Conservation (phyloP, 2,329 filamentous ascomycete species). For the Aureobasidium uvarum region DNA sequence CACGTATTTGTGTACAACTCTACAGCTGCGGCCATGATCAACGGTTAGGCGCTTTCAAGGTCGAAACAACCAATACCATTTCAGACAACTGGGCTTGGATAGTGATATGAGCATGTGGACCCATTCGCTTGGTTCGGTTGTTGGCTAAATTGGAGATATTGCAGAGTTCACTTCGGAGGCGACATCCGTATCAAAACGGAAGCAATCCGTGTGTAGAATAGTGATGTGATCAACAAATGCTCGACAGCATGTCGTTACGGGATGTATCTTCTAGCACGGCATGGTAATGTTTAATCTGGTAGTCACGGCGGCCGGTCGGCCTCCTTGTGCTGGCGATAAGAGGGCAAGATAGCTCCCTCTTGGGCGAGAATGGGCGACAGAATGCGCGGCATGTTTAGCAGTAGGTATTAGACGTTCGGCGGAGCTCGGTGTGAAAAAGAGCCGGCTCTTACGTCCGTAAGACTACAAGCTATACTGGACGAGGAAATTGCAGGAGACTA, state of each 20-base stretch:
- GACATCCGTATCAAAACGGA: background rate
- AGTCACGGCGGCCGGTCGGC: slow-evolving; percentile 6
- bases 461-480: background rate
- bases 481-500: slow-evolving; percentile 16
- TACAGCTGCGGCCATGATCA: slow-evolving; percentile 9
- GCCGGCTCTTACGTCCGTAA: slow-evolving; percentile 17
- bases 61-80: background rate
- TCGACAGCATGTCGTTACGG: background rate
- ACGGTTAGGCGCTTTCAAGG: slow-evolving; percentile 7
- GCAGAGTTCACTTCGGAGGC: background rate
- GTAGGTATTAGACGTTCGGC: slow-evolving; percentile 9
- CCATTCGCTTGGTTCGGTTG: slow-evolving; percentile 15
- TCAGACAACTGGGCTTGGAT: background rate
- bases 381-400: slow-evolving; percentile 11
- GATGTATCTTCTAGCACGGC: background rate
- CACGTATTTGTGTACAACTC: slow-evolving; percentile 20
- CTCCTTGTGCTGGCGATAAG: slow-evolving; percentile 3
- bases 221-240: background rate
- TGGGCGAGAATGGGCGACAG: background rate
- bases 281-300: background rate
- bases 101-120: background rate
- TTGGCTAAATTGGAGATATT: background rate
- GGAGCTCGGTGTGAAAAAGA: slow-evolving; percentile 6
- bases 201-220: background rate
- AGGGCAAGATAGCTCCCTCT: background rate